A percentile compares a stretch with the other conserved stretches of the same genome.
These are phyloP conservation scores for Aspergillus sp. DNA, from an alignment of 2,329 filamentous ascomycete genomes.

Conservation along the genomic window DNA sequence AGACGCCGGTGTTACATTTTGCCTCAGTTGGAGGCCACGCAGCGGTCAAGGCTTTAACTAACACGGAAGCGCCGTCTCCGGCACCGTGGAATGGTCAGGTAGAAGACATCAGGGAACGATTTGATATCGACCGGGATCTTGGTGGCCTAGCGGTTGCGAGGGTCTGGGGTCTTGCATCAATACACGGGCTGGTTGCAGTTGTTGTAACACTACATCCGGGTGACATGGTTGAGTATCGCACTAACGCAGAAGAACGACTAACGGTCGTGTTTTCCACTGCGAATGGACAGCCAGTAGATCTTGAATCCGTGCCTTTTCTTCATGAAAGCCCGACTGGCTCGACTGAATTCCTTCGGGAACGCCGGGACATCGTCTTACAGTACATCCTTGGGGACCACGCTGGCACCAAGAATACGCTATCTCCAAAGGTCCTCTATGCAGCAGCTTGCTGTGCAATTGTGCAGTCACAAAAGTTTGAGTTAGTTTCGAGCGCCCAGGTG, in stretches of 20 bases:
- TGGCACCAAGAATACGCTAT: slow-evolving; percentile 20
- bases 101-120: slow-evolving; percentile 40
- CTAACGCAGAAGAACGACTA: slow-evolving; percentile 46
- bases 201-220: slow-evolving; percentile 56
- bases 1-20: slow-evolving; percentile 27
- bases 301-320: not conserved
- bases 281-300: slow-evolving; percentile 12
- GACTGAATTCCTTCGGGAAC: slow-evolving; percentile 13
- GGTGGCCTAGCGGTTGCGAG: slow-evolving; percentile 50
- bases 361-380: slow-evolving; percentile 24
- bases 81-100: slow-evolving; percentile 32
- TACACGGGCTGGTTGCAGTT: slow-evolving; percentile 49
- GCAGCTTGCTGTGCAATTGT: slow-evolving; percentile 38
- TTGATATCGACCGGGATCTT: slow-evolving; percentile 52
- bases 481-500: slow-evolving; percentile 25
- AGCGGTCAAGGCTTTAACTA: slow-evolving; percentile 15
- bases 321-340: slow-evolving; percentile 16
- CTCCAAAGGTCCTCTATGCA: slow-evolving; percentile 35
- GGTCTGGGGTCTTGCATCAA: slow-evolving; percentile 55
- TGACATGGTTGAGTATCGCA: slow-evolving; percentile 58
- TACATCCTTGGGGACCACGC: slow-evolving; percentile 28
- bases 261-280: slow-evolving; percentile 38
- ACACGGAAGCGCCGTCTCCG: slow-evolving; percentile 1
- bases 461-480: slow-evolving; percentile 20
- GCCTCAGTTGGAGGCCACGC: slow-evolving; percentile 30